phyloP scores from a whole-genome alignment of 2,329 filamentous ascomycete genomes.

The Escovopsis weberi region DNA sequence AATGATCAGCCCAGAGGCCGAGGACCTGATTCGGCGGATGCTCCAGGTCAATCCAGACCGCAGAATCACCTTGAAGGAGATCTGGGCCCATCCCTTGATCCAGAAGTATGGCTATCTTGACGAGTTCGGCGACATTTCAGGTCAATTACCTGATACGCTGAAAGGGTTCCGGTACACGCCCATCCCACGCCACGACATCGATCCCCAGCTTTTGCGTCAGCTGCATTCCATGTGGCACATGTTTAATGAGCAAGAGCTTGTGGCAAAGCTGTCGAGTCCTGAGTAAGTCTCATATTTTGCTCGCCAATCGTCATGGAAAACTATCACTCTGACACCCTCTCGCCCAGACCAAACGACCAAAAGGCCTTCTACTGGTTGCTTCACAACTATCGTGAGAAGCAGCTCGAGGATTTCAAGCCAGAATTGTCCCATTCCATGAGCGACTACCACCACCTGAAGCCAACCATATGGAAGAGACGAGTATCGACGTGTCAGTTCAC shows the following conservation, averaged over 20 bases:
- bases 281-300: conserved; percentile 34
- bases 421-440: conserved; percentile 73
- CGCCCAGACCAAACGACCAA: conserved; percentile 65
- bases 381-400: conserved; percentile 65
- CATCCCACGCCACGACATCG: conserved; percentile 51
- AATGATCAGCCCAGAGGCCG: conserved; percentile 51
- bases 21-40: conserved; percentile 67
- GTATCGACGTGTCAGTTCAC: conserved; percentile 48
- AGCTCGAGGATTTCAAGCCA: conserved; percentile 75
- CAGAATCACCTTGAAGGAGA: conserved; percentile 64
- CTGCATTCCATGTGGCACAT: conserved; percentile 86
- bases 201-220: conserved; percentile 69
- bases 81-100: conserved; percentile 80
- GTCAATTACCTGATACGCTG: conserved; percentile 40
- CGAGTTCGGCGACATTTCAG: conserved; percentile 41
- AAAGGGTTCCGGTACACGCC: conserved; percentile 48
- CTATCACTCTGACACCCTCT: conserved; percentile 1
- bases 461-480: conserved; percentile 41
- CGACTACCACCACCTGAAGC: conserved; percentile 72
- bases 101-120: conserved; percentile 70
- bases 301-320: no score
- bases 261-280: conserved; percentile 49
- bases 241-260: conserved; percentile 57
- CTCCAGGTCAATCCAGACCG: conserved; percentile 63
- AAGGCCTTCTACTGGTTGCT: conserved; percentile 87